Evolutionary conservation across 192 early-diverging fungal genomes (phyloP).

Genomic region (Entomortierella beljakovae): DNA sequence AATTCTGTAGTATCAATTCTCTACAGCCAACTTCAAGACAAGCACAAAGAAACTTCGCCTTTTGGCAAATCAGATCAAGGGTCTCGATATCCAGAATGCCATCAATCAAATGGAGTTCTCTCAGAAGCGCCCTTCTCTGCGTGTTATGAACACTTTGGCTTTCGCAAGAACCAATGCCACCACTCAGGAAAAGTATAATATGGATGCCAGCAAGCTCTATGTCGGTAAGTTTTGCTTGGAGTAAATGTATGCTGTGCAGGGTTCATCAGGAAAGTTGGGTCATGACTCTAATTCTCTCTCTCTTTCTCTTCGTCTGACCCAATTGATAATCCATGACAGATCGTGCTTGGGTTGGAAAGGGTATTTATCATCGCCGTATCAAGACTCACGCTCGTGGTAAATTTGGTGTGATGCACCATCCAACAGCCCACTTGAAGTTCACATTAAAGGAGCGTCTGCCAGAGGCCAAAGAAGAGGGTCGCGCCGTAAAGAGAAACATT

Average conservation of each 20-base stretch:
- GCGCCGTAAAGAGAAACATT: slow-evolving; percentile 62
- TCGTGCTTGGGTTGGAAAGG: slow-evolving; percentile 91
- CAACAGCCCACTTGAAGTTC: slow-evolving; percentile 84
- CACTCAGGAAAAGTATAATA: slow-evolving; percentile 65
- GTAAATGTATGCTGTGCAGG: no score
- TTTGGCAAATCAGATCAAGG: slow-evolving; percentile 77
- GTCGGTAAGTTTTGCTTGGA: slow-evolving; percentile 56
- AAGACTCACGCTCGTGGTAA: slow-evolving; percentile 84
- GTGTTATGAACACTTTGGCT: slow-evolving; percentile 73
- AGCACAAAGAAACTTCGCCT: slow-evolving; percentile 79
- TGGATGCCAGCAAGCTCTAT: slow-evolving; percentile 71
- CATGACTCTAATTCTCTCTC: background rate
- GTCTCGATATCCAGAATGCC: slow-evolving; percentile 73
- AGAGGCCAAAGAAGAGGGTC: slow-evolving; percentile 34
- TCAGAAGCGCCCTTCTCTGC: slow-evolving; percentile 70
- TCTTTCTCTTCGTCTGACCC: no score
- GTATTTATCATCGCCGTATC: slow-evolving; percentile 76
- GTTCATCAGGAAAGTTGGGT: background rate
- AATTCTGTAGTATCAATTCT: slow-evolving; percentile 60
- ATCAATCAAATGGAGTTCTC: slow-evolving; percentile 86
- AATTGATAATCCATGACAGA: slow-evolving; percentile 44
- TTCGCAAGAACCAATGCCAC: slow-evolving; percentile 77
- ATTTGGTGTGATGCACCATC: slow-evolving; percentile 80
- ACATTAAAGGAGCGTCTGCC: slow-evolving; percentile 74
- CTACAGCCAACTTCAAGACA: slow-evolving; percentile 75